phyloP scores from a whole-genome alignment of 495 filamentous ascomycete species.

The Evernia prunastri region DNA sequence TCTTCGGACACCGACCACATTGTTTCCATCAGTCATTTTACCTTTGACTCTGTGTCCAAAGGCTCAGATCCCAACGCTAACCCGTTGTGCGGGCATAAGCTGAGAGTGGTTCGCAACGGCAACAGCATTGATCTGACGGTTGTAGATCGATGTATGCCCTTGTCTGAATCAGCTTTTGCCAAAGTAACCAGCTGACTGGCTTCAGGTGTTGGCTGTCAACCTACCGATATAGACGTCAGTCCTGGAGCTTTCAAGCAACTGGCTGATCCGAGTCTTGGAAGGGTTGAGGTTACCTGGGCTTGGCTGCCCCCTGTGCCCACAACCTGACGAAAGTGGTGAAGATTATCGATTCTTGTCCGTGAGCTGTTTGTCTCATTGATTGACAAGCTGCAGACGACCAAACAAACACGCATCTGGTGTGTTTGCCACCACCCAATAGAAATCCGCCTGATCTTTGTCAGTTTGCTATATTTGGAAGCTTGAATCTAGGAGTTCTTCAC shows the following conservation, averaged over 20 bases:
- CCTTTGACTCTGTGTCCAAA: constrained; percentile 56
- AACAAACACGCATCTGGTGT: background rate
- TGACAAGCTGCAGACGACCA: background rate
- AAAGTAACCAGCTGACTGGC: background rate
- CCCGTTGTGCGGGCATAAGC: constrained; percentile 59
- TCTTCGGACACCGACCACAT: constrained; percentile 48
- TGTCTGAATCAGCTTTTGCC: background rate
- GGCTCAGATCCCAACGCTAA: constrained; percentile 62
- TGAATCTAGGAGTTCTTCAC: background rate
- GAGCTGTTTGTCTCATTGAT: background rate
- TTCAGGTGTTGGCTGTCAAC: constrained; percentile 47
- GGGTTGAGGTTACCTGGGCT: constrained; percentile 59
- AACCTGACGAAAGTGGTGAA: background rate
- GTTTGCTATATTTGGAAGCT: background rate
- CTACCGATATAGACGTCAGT: constrained; percentile 62
- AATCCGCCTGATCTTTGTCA: background rate
- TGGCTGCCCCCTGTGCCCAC: constrained; percentile 44
- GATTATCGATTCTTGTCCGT: too few species aligned
- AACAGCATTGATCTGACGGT: constrained; percentile 59
- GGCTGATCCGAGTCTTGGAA: constrained; percentile 49
- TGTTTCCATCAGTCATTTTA: constrained; percentile 57
- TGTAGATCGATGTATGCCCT: constrained; percentile 60
- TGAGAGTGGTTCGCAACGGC: constrained; percentile 51
- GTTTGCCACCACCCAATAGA: background rate
- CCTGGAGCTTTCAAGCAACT: constrained; percentile 53